Evolutionary conservation across 2,329 filamentous ascomycete species (phyloP).

Genomic region (Fusarium sulawesiense): DNA sequence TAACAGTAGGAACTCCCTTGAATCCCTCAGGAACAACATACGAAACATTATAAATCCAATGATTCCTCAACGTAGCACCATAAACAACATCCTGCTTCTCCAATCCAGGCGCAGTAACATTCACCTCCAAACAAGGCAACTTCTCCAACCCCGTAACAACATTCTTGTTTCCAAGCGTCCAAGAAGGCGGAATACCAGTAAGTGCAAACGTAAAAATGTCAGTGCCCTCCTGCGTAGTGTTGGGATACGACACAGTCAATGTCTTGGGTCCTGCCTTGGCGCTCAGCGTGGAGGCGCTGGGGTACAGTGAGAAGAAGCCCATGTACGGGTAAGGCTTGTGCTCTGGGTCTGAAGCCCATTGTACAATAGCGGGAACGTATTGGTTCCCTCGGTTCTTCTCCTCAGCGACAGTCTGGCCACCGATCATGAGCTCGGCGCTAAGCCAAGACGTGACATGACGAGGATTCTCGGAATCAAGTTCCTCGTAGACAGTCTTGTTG

Average conservation of each 20-base stretch:
- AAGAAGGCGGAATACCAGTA: constrained; percentile 16
- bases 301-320: constrained; percentile 16
- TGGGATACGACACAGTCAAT: constrained; percentile 16
- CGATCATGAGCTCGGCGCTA: constrained; percentile 57
- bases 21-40: constrained; percentile 57
- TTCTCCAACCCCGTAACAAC: constrained; percentile 4
- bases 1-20: constrained; percentile 52
- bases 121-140: constrained; percentile 12
- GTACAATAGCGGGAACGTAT: constrained; percentile 41
- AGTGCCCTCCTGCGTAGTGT: constrained; percentile 9
- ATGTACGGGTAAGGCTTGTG: constrained; percentile 15
- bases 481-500: constrained; percentile 52
- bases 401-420: constrained; percentile 53
- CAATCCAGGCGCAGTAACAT: constrained; percentile 2
- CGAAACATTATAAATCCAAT: constrained; percentile 59
- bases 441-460: constrained; percentile 56
- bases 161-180: constrained; percentile 19
- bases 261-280: constrained; percentile 5
- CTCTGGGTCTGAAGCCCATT: constrained; percentile 9
- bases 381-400: constrained; percentile 53
- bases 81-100: constrained; percentile 50
- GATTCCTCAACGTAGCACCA: constrained; percentile 53
- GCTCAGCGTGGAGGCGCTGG: constrained; percentile 7
- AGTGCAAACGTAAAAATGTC: constrained; percentile 18
- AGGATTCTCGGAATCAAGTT: constrained; percentile 45